phyloP scores from a whole-genome alignment of 108 stramenopile genomes.

The Cyclotella distinguenda region DNA sequence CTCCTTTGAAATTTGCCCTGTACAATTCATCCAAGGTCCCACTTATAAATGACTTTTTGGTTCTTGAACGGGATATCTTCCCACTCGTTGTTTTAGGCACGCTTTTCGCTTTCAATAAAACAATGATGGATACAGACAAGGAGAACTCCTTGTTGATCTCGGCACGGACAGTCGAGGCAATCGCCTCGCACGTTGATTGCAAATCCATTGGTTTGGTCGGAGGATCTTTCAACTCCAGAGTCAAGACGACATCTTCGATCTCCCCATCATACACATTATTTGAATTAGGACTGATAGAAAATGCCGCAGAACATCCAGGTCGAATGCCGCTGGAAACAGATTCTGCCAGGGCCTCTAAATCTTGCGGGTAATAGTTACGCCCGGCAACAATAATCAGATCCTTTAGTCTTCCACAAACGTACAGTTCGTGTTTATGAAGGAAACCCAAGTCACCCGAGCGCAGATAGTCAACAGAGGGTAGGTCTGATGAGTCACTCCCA shows the following conservation, averaged over 20 bases:
- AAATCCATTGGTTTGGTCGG: slow-evolving; percentile 32
- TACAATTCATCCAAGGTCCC: slow-evolving; percentile 66
- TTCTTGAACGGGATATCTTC: slow-evolving; percentile 96
- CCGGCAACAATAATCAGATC: slow-evolving; percentile 99
- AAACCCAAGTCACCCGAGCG: slow-evolving; percentile 98
- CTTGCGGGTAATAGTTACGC: slow-evolving; percentile 98
- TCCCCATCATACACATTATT: slow-evolving; percentile 23
- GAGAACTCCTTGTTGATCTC: slow-evolving; percentile 82
- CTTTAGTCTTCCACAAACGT: slow-evolving; percentile 94
- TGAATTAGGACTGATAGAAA: slow-evolving; percentile 65
- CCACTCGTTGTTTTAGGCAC: slow-evolving; percentile 98
- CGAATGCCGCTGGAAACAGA: slow-evolving; percentile 57
- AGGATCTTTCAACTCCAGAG: slow-evolving; percentile 82
- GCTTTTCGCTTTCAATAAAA: slow-evolving; percentile 82
- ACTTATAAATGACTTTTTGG: slow-evolving; percentile 70
- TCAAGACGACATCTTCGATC: slow-evolving; percentile 79
- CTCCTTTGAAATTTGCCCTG: slow-evolving; percentile 46
- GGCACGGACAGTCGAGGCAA: slow-evolving; percentile 57
- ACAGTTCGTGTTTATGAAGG: slow-evolving; percentile 89
- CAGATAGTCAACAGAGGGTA: slow-evolving; percentile 56
- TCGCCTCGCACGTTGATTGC: slow-evolving; percentile 41
- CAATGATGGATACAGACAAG: slow-evolving; percentile 65
- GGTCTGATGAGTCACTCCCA: background rate
- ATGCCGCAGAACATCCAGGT: slow-evolving; percentile 97
- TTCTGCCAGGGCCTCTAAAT: slow-evolving; percentile 95